Evolutionary conservation across 192 early-diverging fungal genomes (phyloP).

Genomic region (Backusella westeae): DNA sequence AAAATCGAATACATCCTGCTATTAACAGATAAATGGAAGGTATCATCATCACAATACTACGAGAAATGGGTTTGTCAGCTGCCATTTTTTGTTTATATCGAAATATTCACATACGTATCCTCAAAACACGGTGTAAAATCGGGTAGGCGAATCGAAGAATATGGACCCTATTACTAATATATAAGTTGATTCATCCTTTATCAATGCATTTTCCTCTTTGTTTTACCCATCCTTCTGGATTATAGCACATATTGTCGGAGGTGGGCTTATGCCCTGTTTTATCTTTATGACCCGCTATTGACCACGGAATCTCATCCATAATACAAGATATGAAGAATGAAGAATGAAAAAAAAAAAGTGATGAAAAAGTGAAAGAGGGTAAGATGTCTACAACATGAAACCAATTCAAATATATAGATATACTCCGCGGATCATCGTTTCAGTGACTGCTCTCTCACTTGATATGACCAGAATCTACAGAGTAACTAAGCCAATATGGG

Average conservation of each 20-base stretch:
- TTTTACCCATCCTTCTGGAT: slow-evolving; percentile 47
- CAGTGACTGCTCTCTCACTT: neutral
- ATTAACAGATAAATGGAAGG: slow-evolving; percentile 24
- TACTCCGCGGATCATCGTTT: neutral
- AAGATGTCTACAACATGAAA: slow-evolving; percentile 7
- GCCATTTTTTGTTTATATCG: neutral
- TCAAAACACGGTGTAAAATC: slow-evolving; percentile 33
- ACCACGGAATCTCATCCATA: neutral
- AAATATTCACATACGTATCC: slow-evolving; percentile 21
- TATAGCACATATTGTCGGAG: slow-evolving; percentile 10
- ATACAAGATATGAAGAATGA: neutral
- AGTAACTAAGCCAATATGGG: neutral
- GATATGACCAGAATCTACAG: neutral
- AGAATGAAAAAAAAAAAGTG: neutral
- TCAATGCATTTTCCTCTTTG: neutral
- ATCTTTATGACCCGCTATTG: neutral
- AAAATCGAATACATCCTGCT: slow-evolving; percentile 41
- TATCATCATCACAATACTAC: slow-evolving; percentile 6
- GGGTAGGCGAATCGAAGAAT: slow-evolving; percentile 4
- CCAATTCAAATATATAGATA: neutral
- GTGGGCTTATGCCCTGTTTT: neutral
- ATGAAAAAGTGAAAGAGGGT: neutral
- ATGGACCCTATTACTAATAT: slow-evolving; percentile 25
- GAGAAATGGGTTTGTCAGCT: neutral
- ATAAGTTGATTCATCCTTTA: neutral